Percentiles rank a stretch among this genome's conserved stretches.
These are phyloP conservation scores for Pleurotus giganteus DNA, from an alignment of 768 basidiomycete genomes.

Conservation along the genomic window DNA sequence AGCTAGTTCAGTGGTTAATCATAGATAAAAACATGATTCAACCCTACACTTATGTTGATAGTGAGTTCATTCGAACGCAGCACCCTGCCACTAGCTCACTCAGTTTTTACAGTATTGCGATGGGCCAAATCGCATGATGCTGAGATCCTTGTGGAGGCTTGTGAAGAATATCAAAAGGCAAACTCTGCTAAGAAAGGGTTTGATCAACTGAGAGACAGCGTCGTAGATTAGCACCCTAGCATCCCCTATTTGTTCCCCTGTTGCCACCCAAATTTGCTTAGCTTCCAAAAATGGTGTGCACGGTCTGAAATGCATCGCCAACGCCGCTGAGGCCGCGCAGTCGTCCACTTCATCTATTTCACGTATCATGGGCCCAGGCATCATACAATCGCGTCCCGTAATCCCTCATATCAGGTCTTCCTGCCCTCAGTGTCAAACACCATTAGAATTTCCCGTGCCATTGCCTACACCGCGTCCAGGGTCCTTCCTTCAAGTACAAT, in stretches of 20 bases:
- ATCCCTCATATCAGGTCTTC: constrained; percentile 63
- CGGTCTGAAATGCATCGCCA: background rate
- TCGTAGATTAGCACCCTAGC: background rate
- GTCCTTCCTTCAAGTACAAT: constrained; percentile 63
- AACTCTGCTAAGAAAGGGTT: background rate
- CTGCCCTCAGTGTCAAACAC: constrained; percentile 53
- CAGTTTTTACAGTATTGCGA: constrained; percentile 19
- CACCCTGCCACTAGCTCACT: background rate
- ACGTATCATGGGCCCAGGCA: background rate
- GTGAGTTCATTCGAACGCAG: constrained; percentile 18
- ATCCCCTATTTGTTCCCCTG: background rate
- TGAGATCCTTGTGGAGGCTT: constrained; percentile 19
- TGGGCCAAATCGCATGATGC: constrained; percentile 20
- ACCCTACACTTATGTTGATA: constrained; percentile 24
- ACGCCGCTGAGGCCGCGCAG: background rate
- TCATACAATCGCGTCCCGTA: constrained; percentile 51
- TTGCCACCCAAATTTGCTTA: background rate
- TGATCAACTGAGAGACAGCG: background rate
- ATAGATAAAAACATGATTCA: constrained; percentile 22
- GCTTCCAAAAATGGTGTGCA: background rate
- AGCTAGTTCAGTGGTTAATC: constrained; percentile 27
- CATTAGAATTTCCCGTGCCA: constrained; percentile 71
- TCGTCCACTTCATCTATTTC: background rate
- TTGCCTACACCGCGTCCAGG: constrained; percentile 52
- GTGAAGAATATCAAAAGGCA: constrained; percentile 21